A percentile compares a stretch with the other conserved stretches of the same genome.
Conservation (phyloP, 176 grass and related monocot species). For the Oryza australiensis region DNA sequence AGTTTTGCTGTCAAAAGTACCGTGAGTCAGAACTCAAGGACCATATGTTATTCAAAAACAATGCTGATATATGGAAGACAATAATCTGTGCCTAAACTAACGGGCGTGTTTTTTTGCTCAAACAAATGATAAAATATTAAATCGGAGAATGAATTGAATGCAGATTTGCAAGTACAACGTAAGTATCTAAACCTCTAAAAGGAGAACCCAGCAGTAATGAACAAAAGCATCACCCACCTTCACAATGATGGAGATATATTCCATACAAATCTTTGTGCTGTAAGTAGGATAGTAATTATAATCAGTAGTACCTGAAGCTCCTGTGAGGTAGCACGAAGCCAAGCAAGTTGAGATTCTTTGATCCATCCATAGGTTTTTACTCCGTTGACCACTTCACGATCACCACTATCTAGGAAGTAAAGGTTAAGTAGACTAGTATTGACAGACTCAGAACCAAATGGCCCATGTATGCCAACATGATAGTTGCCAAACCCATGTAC, state of each 20-base stretch:
- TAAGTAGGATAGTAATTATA: not conserved
- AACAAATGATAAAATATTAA: not conserved
- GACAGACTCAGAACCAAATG: conserved; percentile 59
- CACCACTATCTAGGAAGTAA: conserved; percentile 86
- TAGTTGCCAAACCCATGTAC: conserved; percentile 91
- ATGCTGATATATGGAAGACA: not conserved
- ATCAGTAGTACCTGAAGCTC: conserved; percentile 61
- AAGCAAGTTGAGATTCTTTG: conserved; percentile 74
- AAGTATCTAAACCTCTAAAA: not conserved
- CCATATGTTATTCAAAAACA: not conserved
- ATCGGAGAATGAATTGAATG: not conserved
- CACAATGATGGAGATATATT: not conserved
- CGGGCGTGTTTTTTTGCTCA: not conserved
- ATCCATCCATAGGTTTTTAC: conserved; percentile 91
- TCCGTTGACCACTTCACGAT: conserved; percentile 65
- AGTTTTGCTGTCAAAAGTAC: conserved; percentile 45
- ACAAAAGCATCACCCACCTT: not conserved
- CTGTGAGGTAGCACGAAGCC: conserved; percentile 61
- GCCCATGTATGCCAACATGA: conserved; percentile 63
- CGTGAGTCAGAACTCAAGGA: not conserved
- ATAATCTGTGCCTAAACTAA: not conserved
- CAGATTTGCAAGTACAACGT: not conserved
- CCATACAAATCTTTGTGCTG: not conserved
- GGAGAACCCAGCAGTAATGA: not conserved
- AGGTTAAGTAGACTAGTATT: conserved; percentile 88